Percentiles rank a stretch among this genome's conserved stretches.
phyloP scores from a whole-genome alignment of 352 stramenopile genomes.

The Pythium folliculosum region DNA sequence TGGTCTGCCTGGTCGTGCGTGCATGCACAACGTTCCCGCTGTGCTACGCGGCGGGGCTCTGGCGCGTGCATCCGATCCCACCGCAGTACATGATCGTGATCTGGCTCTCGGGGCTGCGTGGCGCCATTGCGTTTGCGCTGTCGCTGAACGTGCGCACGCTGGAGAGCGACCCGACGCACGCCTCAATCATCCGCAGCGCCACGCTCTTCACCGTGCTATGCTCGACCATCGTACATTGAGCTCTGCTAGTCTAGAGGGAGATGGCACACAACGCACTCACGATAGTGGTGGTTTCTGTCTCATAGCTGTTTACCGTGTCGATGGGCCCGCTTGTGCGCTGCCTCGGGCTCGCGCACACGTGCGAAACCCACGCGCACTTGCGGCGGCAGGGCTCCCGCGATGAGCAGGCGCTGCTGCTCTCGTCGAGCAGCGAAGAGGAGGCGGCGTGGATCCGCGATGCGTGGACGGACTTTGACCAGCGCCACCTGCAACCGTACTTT shows the following conservation, averaged over 20 bases:
- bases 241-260: too few relatives aligned
- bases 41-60: conserved; percentile 32
- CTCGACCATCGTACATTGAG: conserved; percentile 33
- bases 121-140: conserved; percentile 35
- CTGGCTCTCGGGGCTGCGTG: conserved; percentile 86
- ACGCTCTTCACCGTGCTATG: conserved; percentile 33
- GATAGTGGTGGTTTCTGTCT: background rate
- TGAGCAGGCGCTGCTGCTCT: conserved; percentile 31
- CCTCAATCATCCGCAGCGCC: conserved; percentile 24
- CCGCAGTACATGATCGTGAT: conserved; percentile 45
- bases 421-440: conserved; percentile 33
- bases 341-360: conserved; percentile 33
- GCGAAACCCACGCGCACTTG: conserved; percentile 27
- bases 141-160: conserved; percentile 37
- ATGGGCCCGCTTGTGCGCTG: conserved; percentile 31
- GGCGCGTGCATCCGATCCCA: conserved; percentile 33
- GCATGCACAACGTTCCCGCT: conserved; percentile 37
- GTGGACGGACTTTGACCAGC: conserved; percentile 33
- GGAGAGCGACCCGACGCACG: conserved; percentile 16
- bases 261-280: too few relatives aligned
- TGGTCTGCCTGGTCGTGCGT: conserved; percentile 33
- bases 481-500: conserved; percentile 30
- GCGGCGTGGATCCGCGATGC: conserved; percentile 35
- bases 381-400: conserved; percentile 2
- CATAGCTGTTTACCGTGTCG: conserved; percentile 34